Evolutionary conservation across 2,329 filamentous ascomycete genomes (phyloP).

Genomic region (Bimuria novae-zelandiae): DNA sequence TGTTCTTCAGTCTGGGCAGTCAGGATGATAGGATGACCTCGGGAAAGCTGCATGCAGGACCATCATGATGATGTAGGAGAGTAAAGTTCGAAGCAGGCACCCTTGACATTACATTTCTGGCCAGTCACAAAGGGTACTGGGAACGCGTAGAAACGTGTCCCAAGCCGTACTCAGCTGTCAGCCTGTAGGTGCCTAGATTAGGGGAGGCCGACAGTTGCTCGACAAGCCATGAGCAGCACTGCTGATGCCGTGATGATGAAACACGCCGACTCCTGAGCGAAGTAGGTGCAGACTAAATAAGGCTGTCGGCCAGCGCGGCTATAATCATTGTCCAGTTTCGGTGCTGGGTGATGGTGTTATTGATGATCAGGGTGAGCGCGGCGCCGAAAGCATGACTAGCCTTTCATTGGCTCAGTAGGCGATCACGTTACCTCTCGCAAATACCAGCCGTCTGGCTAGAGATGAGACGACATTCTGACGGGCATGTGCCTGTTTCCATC

Average conservation of each 20-base stretch:
- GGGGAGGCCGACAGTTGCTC: constrained; percentile 11
- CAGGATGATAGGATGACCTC: not conserved
- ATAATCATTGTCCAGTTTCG: constrained; percentile 15
- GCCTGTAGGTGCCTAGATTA: constrained; percentile 16
- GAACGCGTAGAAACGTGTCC: not conserved
- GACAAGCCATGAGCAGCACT: constrained; percentile 8
- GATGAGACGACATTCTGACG: not conserved
- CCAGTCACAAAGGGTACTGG: not conserved
- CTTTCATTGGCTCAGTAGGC: constrained; percentile 2
- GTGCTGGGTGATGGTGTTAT: not conserved
- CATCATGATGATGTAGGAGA: constrained; percentile 1
- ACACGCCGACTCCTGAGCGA: not conserved
- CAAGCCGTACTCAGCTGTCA: constrained; percentile 31
- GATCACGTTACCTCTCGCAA: constrained; percentile 7
- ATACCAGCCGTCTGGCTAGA: not conserved
- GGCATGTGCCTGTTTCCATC: not conserved
- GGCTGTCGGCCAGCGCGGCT: not conserved
- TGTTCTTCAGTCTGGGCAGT: not conserved
- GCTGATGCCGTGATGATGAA: constrained; percentile 15
- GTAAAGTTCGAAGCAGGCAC: not conserved
- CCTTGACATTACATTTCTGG: constrained; percentile 3
- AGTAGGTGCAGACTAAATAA: constrained; percentile 5
- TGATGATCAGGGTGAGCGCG: not conserved
- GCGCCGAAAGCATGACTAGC: not conserved
- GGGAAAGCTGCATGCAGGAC: not conserved